Conservation (phyloP, 2,329 filamentous ascomycete genomes). For the Coleophoma eucalyptorum region DNA sequence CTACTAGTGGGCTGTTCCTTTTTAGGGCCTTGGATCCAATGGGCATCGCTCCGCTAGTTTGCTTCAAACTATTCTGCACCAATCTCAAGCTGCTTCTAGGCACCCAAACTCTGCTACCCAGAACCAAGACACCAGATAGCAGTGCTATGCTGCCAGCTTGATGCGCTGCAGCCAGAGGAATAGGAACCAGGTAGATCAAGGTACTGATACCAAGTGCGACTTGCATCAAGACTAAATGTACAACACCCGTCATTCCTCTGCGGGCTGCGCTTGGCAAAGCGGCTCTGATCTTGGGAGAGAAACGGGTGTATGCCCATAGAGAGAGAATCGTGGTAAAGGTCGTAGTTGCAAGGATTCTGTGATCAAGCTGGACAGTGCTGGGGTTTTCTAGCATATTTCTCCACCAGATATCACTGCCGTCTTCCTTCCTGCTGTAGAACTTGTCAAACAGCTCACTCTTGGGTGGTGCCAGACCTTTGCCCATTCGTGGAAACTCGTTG, state of each 20-base stretch:
- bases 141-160: constrained; percentile 87
- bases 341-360: constrained; percentile 85
- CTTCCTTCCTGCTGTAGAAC: constrained; percentile 78
- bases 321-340: constrained; percentile 79
- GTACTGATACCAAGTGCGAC: constrained; percentile 85
- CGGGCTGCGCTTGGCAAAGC: constrained; percentile 60
- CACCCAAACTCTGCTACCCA: constrained; percentile 75
- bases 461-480: constrained; percentile 75
- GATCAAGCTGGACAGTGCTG: constrained; percentile 90
- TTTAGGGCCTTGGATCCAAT: too few relatives aligned
- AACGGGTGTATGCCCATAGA: constrained; percentile 77
- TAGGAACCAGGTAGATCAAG: constrained; percentile 89
- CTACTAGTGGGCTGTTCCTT: too few relatives aligned
- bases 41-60: not conserved
- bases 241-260: constrained; percentile 71
- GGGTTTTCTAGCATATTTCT: constrained; percentile 98
- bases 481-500: constrained; percentile 98
- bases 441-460: constrained; percentile 77
- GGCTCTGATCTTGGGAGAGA: constrained; percentile 49
- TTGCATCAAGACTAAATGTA: constrained; percentile 80
- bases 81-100: constrained; percentile 61
- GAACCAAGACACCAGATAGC: constrained; percentile 74
- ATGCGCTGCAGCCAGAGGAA: constrained; percentile 81
- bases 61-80: constrained; percentile 35
- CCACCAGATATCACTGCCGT: constrained; percentile 87